Evolutionary conservation across 768 basidiomycete genomes (phyloP), one percentile per base, ranked within the genome.

Genomic region (Tephrocybe rancida): DNA sequence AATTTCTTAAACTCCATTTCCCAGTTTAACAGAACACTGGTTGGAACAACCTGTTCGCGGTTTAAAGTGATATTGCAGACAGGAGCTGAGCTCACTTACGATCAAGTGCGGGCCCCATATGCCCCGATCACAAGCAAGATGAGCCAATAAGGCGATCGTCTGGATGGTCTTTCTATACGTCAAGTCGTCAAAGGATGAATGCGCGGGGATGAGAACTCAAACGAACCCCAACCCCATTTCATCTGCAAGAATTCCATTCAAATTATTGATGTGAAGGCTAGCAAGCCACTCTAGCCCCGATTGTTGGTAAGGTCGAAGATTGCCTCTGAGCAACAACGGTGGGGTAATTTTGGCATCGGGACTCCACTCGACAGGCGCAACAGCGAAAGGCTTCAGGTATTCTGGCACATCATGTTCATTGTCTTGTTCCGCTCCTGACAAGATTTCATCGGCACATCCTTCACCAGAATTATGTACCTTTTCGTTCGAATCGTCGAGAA

Each of bases 1-100:
- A 98, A 97, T 67, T 95, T 95, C 67, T 93, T 91, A 75, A 97
- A 97, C 66, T 98, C 95, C 87, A 92, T 90, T 65, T 92, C 88
- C 95, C 95, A 98, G 67, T 97, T 97, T 50, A 96, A 75, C 38
- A 98, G 76, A 16, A 98, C 96, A 50, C 92, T 93, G 9, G 96
- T 92, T 0, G 97, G 97, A 52, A 87, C 90, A 62, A 96, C 85
- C 85, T 87, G 61, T 41, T 41, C 1, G 44, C 25, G 25, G 16
- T 73, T 75, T 24, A 52, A 22, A 22, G 49, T 37, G 32, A 46
- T 49, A 44, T 35, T 14, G 10, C 32, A 46, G 37, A 24, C 3
- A 51, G 34, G 35, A 3, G n/a, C 5, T 9, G 3, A 35, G 24
- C 48, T 59, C 16, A 62, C 83, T 57, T 64, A 85, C 84, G 61